A percentile compares a stretch with the other conserved stretches of the same genome.
Evolutionary conservation across 2,329 filamentous ascomycete genomes (phyloP).

Genomic region (Pseudocercospora cruenta): DNA sequence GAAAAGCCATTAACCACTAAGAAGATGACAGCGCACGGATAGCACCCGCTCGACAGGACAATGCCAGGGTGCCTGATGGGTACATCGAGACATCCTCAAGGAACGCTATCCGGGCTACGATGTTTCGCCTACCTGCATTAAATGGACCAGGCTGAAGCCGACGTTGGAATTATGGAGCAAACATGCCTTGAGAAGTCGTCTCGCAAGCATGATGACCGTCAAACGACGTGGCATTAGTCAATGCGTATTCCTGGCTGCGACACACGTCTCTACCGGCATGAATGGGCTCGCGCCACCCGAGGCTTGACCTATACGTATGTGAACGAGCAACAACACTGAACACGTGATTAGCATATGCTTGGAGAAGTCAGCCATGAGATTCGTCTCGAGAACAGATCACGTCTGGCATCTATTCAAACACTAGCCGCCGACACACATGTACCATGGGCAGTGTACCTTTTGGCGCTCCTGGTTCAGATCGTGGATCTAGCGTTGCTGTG

Average conservation of each 20-base stretch:
- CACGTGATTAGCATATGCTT: slow-evolving; percentile 1
- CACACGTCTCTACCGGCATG: not conserved
- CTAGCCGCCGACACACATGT: not conserved
- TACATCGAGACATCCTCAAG: not conserved
- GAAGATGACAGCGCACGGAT: not conserved
- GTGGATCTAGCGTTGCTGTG: slow-evolving; percentile 18
- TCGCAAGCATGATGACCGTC: not conserved
- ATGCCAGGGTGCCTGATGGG: not conserved
- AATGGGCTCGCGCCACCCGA: not conserved
- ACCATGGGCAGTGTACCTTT: not conserved
- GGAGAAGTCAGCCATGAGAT: not conserved
- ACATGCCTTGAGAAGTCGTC: not conserved
- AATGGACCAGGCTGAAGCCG: not conserved
- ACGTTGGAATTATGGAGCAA: not conserved
- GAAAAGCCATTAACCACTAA: not conserved
- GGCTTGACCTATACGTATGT: not conserved
- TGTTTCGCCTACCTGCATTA: slow-evolving; percentile 4
- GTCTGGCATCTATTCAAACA: not conserved
- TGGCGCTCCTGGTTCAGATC: slow-evolving; percentile 19
- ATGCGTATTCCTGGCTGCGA: not conserved
- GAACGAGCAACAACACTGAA: not conserved
- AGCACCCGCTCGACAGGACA: not conserved
- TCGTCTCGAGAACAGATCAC: not conserved
- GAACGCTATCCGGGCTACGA: not conserved
- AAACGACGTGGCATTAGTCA: not conserved